phyloP scores from a whole-genome alignment of 1,284 basidiomycete genomes.

The Ceratobasidium sp. region DNA sequence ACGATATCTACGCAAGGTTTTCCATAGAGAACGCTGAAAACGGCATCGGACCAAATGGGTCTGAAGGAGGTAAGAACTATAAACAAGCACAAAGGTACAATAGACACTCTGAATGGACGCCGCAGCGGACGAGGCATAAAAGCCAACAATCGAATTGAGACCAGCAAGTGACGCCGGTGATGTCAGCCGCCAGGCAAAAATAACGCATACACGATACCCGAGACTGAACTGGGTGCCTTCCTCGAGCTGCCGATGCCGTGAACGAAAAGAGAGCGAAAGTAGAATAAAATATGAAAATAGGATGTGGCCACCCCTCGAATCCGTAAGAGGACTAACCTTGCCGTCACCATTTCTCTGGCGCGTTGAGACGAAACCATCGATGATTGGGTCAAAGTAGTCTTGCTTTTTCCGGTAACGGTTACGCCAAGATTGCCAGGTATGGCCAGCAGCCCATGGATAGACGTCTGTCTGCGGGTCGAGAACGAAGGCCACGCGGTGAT shows the following conservation, averaged over 20 bases:
- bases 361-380: slow-evolving; percentile 60
- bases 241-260: too few species aligned
- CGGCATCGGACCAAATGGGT: too few species aligned
- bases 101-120: too few species aligned
- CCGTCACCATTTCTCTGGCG: slow-evolving; percentile 31
- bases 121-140: neutral
- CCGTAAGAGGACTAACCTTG: slow-evolving; percentile 30
- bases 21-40: too few species aligned
- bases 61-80: too few species aligned
- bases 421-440: slow-evolving; percentile 89
- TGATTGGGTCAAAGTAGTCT: slow-evolving; percentile 71
- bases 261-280: too few species aligned
- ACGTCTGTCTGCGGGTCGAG: slow-evolving; percentile 66
- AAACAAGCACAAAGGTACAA: too few species aligned
- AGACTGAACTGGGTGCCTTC: slow-evolving; percentile 20
- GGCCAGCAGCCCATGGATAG: slow-evolving; percentile 81
- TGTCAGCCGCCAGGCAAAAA: slow-evolving; percentile 29
- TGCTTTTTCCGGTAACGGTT: slow-evolving; percentile 87
- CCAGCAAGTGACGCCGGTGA: slow-evolving; percentile 12
- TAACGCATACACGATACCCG: slow-evolving; percentile 27
- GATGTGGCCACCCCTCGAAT: too few species aligned
- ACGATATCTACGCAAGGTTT: too few species aligned
- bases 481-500: neutral
- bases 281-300: neutral
- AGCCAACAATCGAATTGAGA: slow-evolving; percentile 10